Conservation (phyloP, 2,329 filamentous ascomycete genomes). For the Zymoseptoria passerinii region DNA sequence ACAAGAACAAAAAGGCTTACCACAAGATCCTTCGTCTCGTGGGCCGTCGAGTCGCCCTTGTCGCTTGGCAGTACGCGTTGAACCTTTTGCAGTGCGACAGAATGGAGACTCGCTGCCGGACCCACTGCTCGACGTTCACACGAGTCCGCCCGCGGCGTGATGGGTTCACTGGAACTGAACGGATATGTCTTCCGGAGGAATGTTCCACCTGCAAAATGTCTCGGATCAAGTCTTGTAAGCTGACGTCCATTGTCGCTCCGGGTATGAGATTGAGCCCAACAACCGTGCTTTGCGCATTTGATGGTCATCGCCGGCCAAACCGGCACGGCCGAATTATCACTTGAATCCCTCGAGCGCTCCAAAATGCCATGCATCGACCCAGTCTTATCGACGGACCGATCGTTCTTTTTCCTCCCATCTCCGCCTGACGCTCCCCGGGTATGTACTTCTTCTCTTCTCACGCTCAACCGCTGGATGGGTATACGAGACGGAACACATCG, state of each 20-base stretch:
- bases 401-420: not conserved
- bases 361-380: not conserved
- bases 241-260: not conserved
- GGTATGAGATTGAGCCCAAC: not conserved
- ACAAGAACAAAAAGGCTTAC: too few relatives aligned
- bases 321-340: not conserved
- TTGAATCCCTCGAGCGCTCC: not conserved
- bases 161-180: not conserved
- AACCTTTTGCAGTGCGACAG: too few relatives aligned
- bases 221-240: not conserved
- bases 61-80: too few relatives aligned
- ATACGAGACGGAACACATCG: constrained; percentile 89
- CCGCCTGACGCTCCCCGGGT: not conserved
- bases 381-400: not conserved
- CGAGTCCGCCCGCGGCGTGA: not conserved
- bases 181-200: not conserved
- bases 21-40: too few relatives aligned
- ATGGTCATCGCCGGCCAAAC: not conserved
- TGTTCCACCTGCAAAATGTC: not conserved
- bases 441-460: not conserved
- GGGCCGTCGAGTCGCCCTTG: too few relatives aligned
- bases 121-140: too few relatives aligned
- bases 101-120: too few relatives aligned
- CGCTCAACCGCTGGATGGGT: constrained; percentile 34
- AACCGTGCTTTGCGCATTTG: not conserved